Percentiles rank a stretch among this genome's conserved stretches.
These are phyloP conservation scores for Candida maesae DNA, from an alignment of 805 yeast species.

Conservation along the genomic window DNA sequence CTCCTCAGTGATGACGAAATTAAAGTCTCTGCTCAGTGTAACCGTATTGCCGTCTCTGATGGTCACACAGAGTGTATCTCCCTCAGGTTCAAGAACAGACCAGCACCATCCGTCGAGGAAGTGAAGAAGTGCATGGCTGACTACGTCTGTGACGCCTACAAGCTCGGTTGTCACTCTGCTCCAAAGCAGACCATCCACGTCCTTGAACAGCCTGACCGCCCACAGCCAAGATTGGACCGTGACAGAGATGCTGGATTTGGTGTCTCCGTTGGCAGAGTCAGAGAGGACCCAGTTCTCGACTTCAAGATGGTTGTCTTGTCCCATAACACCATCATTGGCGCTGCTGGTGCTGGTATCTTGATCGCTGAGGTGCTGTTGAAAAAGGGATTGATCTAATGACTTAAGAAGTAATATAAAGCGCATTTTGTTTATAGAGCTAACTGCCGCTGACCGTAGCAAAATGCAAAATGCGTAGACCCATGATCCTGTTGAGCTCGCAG, in stretches of 20 bases:
- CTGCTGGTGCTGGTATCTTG: conserved; percentile 97
- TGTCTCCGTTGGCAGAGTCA: conserved; percentile 89
- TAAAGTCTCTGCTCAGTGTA: conserved; percentile 92
- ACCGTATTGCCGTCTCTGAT: conserved; percentile 94
- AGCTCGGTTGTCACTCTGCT: conserved; percentile 83
- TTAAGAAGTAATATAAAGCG: no score
- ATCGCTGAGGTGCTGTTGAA: conserved; percentile 88
- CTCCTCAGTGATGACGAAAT: conserved; percentile 64
- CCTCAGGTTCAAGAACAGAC: conserved; percentile 72
- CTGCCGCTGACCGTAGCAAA: no score
- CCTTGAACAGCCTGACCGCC: conserved; percentile 87
- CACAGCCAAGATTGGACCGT: conserved; percentile 96
- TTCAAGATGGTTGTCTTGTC: conserved; percentile 96
- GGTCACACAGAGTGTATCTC: conserved; percentile 97
- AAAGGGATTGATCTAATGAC: conserved; percentile 59
- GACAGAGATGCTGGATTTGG: conserved; percentile 93
- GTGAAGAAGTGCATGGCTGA: conserved; percentile 66
- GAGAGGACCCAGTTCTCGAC: conserved; percentile 92
- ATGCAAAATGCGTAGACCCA: no score
- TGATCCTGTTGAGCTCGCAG: no score
- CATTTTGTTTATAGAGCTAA: no score
- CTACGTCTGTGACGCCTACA: conserved; percentile 79
- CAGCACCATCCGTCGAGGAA: conserved; percentile 81
- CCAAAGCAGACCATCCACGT: conserved; percentile 92
- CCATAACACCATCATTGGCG: conserved; percentile 96